phyloP scores from a whole-genome alignment of 2,329 filamentous ascomycete genomes.

The Epichloe coenophiala region DNA sequence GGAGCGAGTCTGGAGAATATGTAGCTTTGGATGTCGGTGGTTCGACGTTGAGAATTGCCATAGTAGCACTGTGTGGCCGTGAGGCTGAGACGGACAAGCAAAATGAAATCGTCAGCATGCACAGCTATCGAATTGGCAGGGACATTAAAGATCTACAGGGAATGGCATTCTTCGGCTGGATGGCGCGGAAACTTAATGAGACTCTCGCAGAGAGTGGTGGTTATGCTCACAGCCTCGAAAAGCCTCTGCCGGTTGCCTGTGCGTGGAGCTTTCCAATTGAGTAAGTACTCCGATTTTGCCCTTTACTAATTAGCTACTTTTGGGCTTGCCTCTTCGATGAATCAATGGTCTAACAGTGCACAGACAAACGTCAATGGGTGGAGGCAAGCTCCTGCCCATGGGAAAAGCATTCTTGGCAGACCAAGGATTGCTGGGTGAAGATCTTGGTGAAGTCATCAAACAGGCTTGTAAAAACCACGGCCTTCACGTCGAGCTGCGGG shows the following conservation, averaged over 20 bases:
- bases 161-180: slow-evolving; percentile 53
- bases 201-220: slow-evolving; percentile 34
- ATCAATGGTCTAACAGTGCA: slow-evolving; percentile 1
- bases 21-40: slow-evolving; percentile 56
- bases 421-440: slow-evolving; percentile 42
- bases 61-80: slow-evolving; percentile 44
- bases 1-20: slow-evolving; percentile 44
- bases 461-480: slow-evolving; percentile 35
- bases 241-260: slow-evolving; percentile 43
- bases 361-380: slow-evolving; percentile 51
- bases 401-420: slow-evolving; percentile 52
- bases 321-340: not conserved
- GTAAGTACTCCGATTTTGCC: slow-evolving; percentile 27
- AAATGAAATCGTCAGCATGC: slow-evolving; percentile 39
- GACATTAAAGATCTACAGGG: slow-evolving; percentile 44
- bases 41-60: slow-evolving; percentile 50
- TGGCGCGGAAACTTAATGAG: slow-evolving; percentile 46
- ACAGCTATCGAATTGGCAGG: slow-evolving; percentile 41
- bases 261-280: slow-evolving; percentile 61
- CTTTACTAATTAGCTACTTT: not conserved
- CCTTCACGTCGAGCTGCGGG: slow-evolving; percentile 41
- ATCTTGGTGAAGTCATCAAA: slow-evolving; percentile 45
- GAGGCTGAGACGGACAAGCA: slow-evolving; percentile 23
- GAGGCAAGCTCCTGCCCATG: slow-evolving; percentile 47
- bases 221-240: slow-evolving; percentile 21